These are phyloP conservation scores for Linnemannia schmuckeri DNA, from an alignment of 192 early-diverging fungal genomes.

Conservation along the genomic window DNA sequence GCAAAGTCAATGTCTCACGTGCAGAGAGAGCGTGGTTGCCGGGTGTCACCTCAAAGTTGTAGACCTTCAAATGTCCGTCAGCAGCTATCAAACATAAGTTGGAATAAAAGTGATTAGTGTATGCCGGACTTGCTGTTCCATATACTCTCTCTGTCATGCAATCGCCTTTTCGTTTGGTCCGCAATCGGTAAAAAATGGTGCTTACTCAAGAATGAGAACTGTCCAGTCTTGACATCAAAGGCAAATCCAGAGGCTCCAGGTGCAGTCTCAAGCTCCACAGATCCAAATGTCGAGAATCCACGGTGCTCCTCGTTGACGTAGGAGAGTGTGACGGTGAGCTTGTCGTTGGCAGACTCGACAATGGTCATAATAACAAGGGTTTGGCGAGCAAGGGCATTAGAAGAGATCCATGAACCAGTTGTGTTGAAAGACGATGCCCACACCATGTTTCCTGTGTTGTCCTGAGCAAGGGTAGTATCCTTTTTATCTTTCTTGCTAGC, in stretches of 20 bases:
- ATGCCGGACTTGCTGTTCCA: not conserved
- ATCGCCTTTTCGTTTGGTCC: not conserved
- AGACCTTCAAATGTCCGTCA: slow-evolving; percentile 41
- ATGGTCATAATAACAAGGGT: slow-evolving; percentile 60
- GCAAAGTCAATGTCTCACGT: slow-evolving; percentile 40
- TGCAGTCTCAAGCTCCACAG: slow-evolving; percentile 44
- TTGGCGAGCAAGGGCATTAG: slow-evolving; percentile 52
- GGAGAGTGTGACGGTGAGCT: slow-evolving; percentile 39
- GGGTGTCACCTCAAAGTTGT: slow-evolving; percentile 22
- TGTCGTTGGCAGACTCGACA: slow-evolving; percentile 19
- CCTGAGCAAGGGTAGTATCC: slow-evolving; percentile 11
- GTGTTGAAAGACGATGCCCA: slow-evolving; percentile 63
- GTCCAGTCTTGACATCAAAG: slow-evolving; percentile 44
- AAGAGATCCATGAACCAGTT: slow-evolving; percentile 61
- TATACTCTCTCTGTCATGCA: not conserved
- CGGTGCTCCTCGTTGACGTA: slow-evolving; percentile 62
- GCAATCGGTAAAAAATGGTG: not conserved
- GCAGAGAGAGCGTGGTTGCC: slow-evolving; percentile 22
- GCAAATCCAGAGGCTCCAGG: slow-evolving; percentile 34
- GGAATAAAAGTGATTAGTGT: not conserved
- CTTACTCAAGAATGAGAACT: slow-evolving; percentile 55
- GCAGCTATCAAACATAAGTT: slow-evolving; percentile 21
- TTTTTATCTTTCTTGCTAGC: slow-evolving; percentile 23
- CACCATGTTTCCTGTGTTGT: slow-evolving; percentile 20
- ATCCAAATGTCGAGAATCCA: slow-evolving; percentile 56